phyloP scores from a whole-genome alignment of 75 land plant species.

The Selaginella tamariscina region DNA sequence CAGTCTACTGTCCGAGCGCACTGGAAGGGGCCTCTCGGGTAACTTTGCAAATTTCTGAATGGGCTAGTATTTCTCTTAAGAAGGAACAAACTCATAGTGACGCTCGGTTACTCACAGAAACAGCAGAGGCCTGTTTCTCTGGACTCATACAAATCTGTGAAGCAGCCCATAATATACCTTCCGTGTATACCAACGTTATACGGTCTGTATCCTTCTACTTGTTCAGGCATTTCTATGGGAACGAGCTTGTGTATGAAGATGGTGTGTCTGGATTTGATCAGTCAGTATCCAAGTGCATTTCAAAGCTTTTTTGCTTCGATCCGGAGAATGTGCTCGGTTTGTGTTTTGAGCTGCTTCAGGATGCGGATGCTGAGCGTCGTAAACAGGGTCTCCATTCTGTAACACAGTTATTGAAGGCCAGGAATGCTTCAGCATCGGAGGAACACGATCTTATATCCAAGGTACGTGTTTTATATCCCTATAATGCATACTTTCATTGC shows the following conservation, averaged over 20 bases:
- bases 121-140: constrained; percentile 54
- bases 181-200: constrained; percentile 51
- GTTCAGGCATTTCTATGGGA: constrained; percentile 44
- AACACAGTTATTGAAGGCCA: constrained; percentile 28
- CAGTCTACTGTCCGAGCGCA: constrained; percentile 78
- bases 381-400: constrained; percentile 48
- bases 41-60: constrained; percentile 48
- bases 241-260: constrained; percentile 13
- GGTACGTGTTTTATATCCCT: not conserved
- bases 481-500: too few relatives aligned
- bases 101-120: constrained; percentile 56
- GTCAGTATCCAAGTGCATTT: not conserved
- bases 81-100: constrained; percentile 37
- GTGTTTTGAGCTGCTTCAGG: constrained; percentile 53
- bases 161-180: constrained; percentile 37
- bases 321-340: constrained; percentile 52
- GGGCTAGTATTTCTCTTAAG: constrained; percentile 38
- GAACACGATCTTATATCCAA: not conserved
- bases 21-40: constrained; percentile 75
- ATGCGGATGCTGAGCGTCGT: constrained; percentile 23
- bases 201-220: constrained; percentile 47
- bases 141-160: constrained; percentile 59
- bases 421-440: not conserved
- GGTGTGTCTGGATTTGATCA: not conserved
- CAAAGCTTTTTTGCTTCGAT: constrained; percentile 36